Evolutionary conservation across 805 yeast species (phyloP).

Genomic region (Spathaspora girioi): DNA sequence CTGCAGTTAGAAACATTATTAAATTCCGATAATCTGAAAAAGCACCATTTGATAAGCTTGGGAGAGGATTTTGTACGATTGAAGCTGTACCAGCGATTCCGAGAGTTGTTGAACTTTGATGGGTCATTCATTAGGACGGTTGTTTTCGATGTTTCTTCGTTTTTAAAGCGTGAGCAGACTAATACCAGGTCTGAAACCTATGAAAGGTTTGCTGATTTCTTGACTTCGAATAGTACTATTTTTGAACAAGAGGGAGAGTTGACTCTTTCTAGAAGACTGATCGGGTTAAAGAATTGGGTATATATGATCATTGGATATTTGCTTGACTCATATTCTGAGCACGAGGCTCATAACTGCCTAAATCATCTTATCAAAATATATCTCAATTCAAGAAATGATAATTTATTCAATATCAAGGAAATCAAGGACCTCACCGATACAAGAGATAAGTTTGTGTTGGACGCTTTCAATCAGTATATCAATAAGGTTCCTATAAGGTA

Average conservation of each 20-base stretch:
- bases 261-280: conserved; percentile 12
- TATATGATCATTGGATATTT: conserved; percentile 22
- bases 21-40: conserved; percentile 10
- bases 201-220: conserved; percentile 18
- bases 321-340: conserved; percentile 17
- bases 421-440: conserved; percentile 8
- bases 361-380: conserved; percentile 31
- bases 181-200: conserved; percentile 11
- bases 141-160: conserved; percentile 30
- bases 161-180: conserved; percentile 25
- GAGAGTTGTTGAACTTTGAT: conserved; percentile 20
- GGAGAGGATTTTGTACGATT: conserved; percentile 34
- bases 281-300: conserved; percentile 13
- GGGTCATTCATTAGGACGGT: conserved; percentile 31
- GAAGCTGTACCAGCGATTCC: conserved; percentile 29
- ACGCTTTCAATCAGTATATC: conserved; percentile 22
- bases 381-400: conserved; percentile 15
- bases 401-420: conserved; percentile 4
- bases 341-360: conserved; percentile 19
- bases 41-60: conserved; percentile 28
- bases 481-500: conserved; percentile 18
- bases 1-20: conserved; percentile 8
- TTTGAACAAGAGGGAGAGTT: conserved; percentile 8
- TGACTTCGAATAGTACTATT: conserved; percentile 13
- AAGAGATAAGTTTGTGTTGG: conserved; percentile 11